These are phyloP conservation scores for Noccaea bulbosa DNA, from an alignment of 345 rosid genomes.

Conservation along the genomic window DNA sequence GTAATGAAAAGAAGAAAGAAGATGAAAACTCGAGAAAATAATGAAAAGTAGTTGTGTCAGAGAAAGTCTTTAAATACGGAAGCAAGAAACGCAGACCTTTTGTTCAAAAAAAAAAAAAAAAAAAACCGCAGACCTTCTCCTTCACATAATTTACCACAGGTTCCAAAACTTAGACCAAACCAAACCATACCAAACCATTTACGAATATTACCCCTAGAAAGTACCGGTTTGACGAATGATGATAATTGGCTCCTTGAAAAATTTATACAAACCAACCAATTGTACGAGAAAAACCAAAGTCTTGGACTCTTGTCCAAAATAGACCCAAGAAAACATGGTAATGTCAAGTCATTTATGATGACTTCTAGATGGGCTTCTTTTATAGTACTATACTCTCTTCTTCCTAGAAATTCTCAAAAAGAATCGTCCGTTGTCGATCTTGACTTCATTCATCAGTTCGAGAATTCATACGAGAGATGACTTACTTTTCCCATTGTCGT, in stretches of 20 bases:
- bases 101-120: too few relatives aligned
- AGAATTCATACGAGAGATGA: not conserved
- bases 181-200: conserved; percentile 3
- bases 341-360: not conserved
- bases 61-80: conserved; percentile 25
- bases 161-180: conserved; percentile 11
- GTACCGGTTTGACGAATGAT: not conserved
- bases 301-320: not conserved
- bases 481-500: not conserved
- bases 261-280: conserved; percentile 6
- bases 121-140: conserved; percentile 16
- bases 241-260: not conserved
- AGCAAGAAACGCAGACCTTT: conserved; percentile 23
- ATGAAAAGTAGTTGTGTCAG: conserved; percentile 7
- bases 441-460: not conserved
- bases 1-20: not conserved
- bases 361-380: not conserved
- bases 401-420: conserved; percentile 6
- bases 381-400: not conserved
- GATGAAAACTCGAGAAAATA: not conserved
- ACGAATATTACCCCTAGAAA: not conserved
- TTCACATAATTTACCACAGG: not conserved
- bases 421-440: not conserved
- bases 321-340: not conserved
- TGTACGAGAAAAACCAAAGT: not conserved